These are phyloP conservation scores for Vigna reflexopilosa DNA, from an alignment of 306 rosid species.

Conservation along the genomic window DNA sequence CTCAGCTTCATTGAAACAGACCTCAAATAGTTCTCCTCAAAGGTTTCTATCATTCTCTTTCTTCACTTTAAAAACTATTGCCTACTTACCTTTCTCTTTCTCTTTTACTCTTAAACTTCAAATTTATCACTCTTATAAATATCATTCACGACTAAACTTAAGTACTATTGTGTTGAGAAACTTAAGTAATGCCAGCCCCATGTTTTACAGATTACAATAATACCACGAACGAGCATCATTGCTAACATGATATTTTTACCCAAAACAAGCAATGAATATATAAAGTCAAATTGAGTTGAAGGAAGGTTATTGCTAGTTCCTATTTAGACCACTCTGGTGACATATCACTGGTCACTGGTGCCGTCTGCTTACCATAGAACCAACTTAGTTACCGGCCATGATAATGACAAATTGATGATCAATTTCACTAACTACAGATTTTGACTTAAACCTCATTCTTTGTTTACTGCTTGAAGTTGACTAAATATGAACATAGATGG, in stretches of 20 bases:
- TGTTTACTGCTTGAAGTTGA: slow-evolving; percentile 43
- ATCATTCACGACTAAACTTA: not conserved
- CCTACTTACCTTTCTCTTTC: not conserved
- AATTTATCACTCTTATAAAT: not conserved
- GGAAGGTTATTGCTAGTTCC: slow-evolving; percentile 49
- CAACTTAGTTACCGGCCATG: slow-evolving; percentile 58
- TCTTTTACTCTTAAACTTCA: slow-evolving; percentile 23
- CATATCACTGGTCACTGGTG: slow-evolving; percentile 49
- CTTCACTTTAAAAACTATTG: slow-evolving; percentile 11
- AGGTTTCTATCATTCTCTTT: slow-evolving; percentile 38
- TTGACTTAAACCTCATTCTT: slow-evolving; percentile 33
- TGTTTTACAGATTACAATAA: slow-evolving; percentile 29
- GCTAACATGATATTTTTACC: slow-evolving; percentile 43
- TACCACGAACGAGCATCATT: slow-evolving; percentile 40
- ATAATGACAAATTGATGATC: slow-evolving; percentile 49
- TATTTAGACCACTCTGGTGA: slow-evolving; percentile 54
- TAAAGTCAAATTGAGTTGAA: slow-evolving; percentile 40
- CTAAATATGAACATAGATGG: slow-evolving; percentile 19
- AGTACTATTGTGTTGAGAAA: not conserved
- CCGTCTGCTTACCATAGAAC: slow-evolving; percentile 54
- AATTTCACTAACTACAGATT: slow-evolving; percentile 42
- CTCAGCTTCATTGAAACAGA: slow-evolving; percentile 47
- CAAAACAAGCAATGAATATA: slow-evolving; percentile 31
- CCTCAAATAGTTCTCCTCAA: slow-evolving; percentile 43
- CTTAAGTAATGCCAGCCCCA: slow-evolving; percentile 37